Conservation (phyloP, 805 yeast species). For the Torulaspora microellipsoides region DNA sequence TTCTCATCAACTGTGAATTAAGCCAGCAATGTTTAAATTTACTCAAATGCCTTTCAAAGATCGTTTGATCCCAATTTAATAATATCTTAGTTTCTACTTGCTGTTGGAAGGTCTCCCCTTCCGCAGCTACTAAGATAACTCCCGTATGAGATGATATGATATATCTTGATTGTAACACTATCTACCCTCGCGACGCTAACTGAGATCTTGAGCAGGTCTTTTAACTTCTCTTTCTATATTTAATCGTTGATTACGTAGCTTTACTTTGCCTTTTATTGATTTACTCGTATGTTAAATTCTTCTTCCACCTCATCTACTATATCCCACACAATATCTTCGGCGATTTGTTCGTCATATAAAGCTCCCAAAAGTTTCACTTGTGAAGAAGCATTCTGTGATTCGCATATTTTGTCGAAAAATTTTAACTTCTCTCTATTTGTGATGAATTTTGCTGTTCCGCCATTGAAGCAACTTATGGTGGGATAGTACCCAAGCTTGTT, state of each 20-base stretch:
- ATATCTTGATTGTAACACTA: neutral
- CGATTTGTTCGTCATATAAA: slow-evolving; percentile 62
- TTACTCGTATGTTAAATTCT: slow-evolving; percentile 20
- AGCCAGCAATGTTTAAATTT: no score
- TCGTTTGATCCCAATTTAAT: no score
- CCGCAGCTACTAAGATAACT: neutral
- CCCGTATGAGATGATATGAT: slow-evolving; percentile 3
- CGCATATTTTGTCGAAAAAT: slow-evolving; percentile 18
- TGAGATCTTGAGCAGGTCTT: no score
- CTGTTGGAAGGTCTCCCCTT: slow-evolving; percentile 3
- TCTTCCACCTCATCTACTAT: slow-evolving; percentile 78
- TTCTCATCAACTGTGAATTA: neutral
- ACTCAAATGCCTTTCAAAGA: no score
- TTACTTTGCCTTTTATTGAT: no score
- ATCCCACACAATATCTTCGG: slow-evolving; percentile 82
- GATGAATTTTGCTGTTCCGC: slow-evolving; percentile 69
- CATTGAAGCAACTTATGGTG: slow-evolving; percentile 73
- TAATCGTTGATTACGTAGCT: neutral
- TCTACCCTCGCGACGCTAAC: no score
- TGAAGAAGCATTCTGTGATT: slow-evolving; percentile 32
- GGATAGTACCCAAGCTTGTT: slow-evolving; percentile 90
- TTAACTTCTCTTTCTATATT: no score
- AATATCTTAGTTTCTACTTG: no score
- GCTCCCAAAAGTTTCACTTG: slow-evolving; percentile 50
- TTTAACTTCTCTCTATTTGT: slow-evolving; percentile 58